Percentiles rank a stretch among this genome's conserved stretches.
Evolutionary conservation across 2,329 filamentous ascomycete genomes (phyloP).

Genomic region (Botrytis aclada): DNA sequence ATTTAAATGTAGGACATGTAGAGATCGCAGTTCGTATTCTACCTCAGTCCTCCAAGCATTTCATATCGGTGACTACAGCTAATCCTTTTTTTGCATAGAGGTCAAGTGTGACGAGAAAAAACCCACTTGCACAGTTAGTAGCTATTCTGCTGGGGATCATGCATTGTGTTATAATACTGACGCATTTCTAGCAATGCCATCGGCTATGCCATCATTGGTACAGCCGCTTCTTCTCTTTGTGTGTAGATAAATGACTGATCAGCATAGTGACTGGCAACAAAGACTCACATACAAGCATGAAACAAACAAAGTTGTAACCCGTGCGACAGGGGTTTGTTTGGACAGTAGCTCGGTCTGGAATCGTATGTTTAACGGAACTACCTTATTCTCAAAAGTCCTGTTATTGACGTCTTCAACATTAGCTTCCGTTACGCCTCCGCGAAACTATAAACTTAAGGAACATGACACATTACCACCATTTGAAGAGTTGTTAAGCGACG

Average conservation of each 20-base stretch:
- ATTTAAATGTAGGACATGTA: slow-evolving; percentile 13
- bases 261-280: slow-evolving; percentile 52
- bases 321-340: slow-evolving; percentile 51
- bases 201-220: slow-evolving; percentile 1
- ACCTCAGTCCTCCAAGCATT: background rate
- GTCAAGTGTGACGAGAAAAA: slow-evolving; percentile 14
- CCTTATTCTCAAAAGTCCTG: background rate
- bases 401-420: slow-evolving; percentile 1
- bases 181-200: background rate
- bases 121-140: slow-evolving; percentile 1
- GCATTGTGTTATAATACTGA: background rate
- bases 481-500: slow-evolving; percentile 50
- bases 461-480: slow-evolving; percentile 54
- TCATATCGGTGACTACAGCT: background rate
- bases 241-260: background rate
- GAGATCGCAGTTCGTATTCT: slow-evolving; percentile 11
- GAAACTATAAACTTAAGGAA: slow-evolving; percentile 19
- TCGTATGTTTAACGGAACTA: slow-evolving; percentile 41
- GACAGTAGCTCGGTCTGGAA: slow-evolving; percentile 55
- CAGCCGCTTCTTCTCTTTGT: background rate
- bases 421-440: background rate
- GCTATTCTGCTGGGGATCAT: background rate
- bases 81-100: slow-evolving; percentile 1
- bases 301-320: slow-evolving; percentile 48
- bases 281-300: slow-evolving; percentile 54